phyloP scores from a whole-genome alignment of 371 early-diverging fungal genomes.

The Caulochytrium protostelioides region DNA sequence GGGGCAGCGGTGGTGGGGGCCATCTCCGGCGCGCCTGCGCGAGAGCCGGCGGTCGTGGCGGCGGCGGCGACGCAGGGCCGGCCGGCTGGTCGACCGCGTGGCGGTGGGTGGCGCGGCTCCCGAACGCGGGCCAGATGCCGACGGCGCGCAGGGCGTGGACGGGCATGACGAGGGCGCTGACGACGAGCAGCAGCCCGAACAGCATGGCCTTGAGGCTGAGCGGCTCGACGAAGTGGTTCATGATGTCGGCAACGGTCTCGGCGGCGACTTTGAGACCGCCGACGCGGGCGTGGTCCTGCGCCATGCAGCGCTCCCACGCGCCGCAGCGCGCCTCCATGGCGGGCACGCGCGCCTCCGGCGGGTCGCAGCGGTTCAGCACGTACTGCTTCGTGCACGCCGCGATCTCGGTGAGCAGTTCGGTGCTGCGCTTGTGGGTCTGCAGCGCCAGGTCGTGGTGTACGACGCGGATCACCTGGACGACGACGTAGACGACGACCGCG shows the following conservation, averaged over 20 bases:
- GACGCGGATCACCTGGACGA: slow-evolving; percentile 33
- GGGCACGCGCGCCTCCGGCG: slow-evolving; percentile 44
- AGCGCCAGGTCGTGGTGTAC: slow-evolving; percentile 41
- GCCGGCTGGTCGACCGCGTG: too few species aligned
- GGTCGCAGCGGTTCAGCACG: slow-evolving; percentile 48
- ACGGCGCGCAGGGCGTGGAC: too few species aligned
- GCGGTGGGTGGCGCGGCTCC: too few species aligned
- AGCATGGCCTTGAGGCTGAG: slow-evolving; percentile 61
- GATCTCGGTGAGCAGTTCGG: slow-evolving; percentile 39
- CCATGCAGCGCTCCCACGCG: slow-evolving; percentile 62
- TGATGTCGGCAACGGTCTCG: slow-evolving; percentile 54
- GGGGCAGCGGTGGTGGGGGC: too few species aligned
- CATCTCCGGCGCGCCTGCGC: too few species aligned
- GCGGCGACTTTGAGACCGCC: slow-evolving; percentile 36
- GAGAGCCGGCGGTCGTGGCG: too few species aligned
- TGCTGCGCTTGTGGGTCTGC: slow-evolving; percentile 29
- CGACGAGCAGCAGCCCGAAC: too few species aligned
- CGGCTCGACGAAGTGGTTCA: slow-evolving; percentile 55
- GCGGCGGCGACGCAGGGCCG: too few species aligned
- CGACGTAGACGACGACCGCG: slow-evolving; percentile 23
- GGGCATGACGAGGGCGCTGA: too few species aligned
- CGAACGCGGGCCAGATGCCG: too few species aligned
- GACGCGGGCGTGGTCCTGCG: slow-evolving; percentile 28
- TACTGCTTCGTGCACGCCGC: slow-evolving; percentile 43
- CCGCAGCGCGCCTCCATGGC: slow-evolving; percentile 49